Base-by-base conservation (phyloP, 2,329 filamentous ascomycete species). In the Hypoxylon sp. region DNA sequence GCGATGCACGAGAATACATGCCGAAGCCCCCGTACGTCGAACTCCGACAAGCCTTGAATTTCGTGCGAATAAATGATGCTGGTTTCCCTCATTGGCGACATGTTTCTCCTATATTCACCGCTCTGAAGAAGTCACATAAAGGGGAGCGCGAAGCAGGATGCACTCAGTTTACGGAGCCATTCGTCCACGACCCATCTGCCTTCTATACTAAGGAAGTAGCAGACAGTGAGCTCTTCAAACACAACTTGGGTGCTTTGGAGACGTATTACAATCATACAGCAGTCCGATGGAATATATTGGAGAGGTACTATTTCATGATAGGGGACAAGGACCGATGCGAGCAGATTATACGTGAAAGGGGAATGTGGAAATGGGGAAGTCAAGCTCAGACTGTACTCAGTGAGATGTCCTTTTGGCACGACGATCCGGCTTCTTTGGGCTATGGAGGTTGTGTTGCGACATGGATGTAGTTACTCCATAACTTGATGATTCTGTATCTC, bases 301-400 rank as follows among this genome's bases (percentile, higher is more conserved):
- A 34, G 8, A 37, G 34, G 6, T 63, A 23, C 39, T 63, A 63
- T 21, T 57, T 53, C n/a, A 14, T 43, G 8, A 50, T 63, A 23
- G 60, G 43, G 9, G 64, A 67, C 8, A 19, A 39, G 39, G 60
- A 63, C 16, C 45, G 64, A 14, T 53, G 54, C 4, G 19, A 32
- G 12, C 27, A 7, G 16, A 30, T 61, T 2, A 23, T 48, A 29
- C 5, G 39, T 1, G n/a, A 55, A 14, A 54, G 59, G 1, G 23
- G 11, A 4, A 14, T 43, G 29, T 60, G 60, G 55, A 16, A 37
- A 34, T 66, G 63, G 59, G 8, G 7, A 32, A 19, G 19, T 16
- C 2, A 41, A 3, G 7, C 16, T 7, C n/a, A 16, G 5, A 6
- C 7, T 3, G 4, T 5, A 4, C 21, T 41, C n/a, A 41, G 9